Percentiles rank a stretch among this genome's conserved stretches.
These are phyloP conservation scores for Carex myosuroides DNA, from an alignment of 176 grass and related monocot genomes.

Conservation along the genomic window DNA sequence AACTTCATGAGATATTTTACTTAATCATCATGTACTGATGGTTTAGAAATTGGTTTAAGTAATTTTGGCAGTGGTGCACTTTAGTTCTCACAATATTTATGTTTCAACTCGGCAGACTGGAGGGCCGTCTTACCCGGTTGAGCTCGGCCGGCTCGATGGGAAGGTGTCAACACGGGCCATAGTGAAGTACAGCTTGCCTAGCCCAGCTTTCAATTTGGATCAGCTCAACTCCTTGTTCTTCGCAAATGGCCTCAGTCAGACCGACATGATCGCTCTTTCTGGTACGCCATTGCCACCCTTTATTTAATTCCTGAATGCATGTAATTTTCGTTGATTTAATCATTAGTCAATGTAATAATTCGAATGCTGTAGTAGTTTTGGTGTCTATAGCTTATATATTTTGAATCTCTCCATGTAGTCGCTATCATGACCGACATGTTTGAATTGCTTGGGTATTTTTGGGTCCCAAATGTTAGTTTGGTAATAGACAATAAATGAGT, in stretches of 20 bases:
- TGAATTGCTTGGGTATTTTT: not conserved
- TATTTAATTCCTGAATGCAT: not conserved
- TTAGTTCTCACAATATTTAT: not conserved
- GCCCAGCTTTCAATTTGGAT: constrained; percentile 40
- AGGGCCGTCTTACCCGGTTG: constrained; percentile 58
- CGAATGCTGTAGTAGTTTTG: not conserved
- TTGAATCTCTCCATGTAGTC: not conserved
- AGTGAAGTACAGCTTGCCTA: constrained; percentile 74
- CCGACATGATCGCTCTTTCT: constrained; percentile 83
- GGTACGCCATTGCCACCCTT: constrained; percentile 19
- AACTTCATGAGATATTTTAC: not conserved
- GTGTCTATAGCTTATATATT: not conserved
- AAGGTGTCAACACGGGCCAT: constrained; percentile 56
- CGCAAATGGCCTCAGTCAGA: constrained; percentile 67
- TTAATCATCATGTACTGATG: not conserved
- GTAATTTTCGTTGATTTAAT: not conserved
- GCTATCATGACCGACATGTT: not conserved
- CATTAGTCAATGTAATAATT: not conserved
- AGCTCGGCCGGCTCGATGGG: constrained; percentile 73
- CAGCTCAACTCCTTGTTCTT: constrained; percentile 67
- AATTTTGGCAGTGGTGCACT: not conserved
- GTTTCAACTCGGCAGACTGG: constrained; percentile 34
- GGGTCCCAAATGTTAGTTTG: not conserved
- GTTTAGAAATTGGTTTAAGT: not conserved
- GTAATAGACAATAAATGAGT: not conserved